These are phyloP conservation scores for Daldinia loculata DNA, from an alignment of 495 filamentous ascomycete species.

Conservation along the genomic window DNA sequence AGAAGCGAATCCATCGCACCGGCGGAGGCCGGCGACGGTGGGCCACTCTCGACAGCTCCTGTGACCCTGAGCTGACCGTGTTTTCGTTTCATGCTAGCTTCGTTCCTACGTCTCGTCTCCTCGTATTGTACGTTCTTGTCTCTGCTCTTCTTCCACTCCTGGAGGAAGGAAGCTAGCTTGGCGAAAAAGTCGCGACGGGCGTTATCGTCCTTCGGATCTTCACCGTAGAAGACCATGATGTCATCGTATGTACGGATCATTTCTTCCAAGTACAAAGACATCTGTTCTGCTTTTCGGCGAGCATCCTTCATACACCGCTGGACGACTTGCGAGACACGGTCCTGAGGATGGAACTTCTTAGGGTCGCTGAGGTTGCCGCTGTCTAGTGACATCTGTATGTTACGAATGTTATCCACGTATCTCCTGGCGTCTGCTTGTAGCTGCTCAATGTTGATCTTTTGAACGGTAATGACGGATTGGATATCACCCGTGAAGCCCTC, in stretches of 20 bases:
- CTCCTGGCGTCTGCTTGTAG: conserved; percentile 86
- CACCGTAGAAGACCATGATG: conserved; percentile 96
- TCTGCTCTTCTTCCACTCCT: conserved; percentile 94
- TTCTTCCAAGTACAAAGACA: conserved; percentile 92
- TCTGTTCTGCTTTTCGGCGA: conserved; percentile 92
- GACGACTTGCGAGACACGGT: conserved; percentile 90
- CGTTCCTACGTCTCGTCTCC: conserved; percentile 82
- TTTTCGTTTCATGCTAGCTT: conserved; percentile 90
- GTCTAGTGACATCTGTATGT: conserved; percentile 90
- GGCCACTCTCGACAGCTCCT: conserved; percentile 56
- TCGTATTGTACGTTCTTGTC: conserved; percentile 90
- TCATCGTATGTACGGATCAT: conserved; percentile 92
- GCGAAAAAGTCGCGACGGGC: conserved; percentile 96
- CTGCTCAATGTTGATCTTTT: conserved; percentile 96
- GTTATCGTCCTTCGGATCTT: conserved; percentile 91
- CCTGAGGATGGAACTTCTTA: conserved; percentile 97
- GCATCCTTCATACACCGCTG: conserved; percentile 97
- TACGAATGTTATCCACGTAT: conserved; percentile 94
- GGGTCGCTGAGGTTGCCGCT: conserved; percentile 94
- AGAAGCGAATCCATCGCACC: conserved; percentile 98
- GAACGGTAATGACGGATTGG: conserved; percentile 76
- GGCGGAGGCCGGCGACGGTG: conserved; percentile 75
- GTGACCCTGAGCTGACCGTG: conserved; percentile 71
- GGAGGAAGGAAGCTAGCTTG: conserved; percentile 90
- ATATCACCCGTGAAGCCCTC: conserved; percentile 90